These are phyloP conservation scores for Curvularia spicifera DNA, from an alignment of 2,329 filamentous ascomycete species.

Conservation along the genomic window DNA sequence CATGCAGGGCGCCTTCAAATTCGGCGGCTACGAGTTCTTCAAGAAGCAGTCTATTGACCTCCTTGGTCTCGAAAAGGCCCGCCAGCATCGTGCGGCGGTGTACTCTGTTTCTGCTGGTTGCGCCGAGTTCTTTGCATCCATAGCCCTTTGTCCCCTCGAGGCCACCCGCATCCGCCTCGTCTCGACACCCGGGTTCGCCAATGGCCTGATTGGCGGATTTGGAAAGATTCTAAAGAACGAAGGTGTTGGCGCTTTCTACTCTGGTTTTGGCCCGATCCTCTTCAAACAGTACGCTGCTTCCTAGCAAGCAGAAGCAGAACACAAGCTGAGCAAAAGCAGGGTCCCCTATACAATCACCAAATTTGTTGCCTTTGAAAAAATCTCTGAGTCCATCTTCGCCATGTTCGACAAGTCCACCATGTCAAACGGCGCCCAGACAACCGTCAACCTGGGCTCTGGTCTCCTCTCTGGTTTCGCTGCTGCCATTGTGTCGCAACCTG, in stretches of 20 bases:
- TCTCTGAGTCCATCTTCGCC: conserved; percentile 74
- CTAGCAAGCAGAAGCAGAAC: neutral
- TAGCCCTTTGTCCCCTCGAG: conserved; percentile 89
- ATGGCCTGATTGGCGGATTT: conserved; percentile 78
- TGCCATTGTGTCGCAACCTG: conserved; percentile 84
- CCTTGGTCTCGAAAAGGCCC: conserved; percentile 70
- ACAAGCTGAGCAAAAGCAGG: conserved; percentile 55
- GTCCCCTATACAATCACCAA: conserved; percentile 94
- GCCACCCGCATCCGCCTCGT: conserved; percentile 93
- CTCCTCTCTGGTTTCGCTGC: conserved; percentile 86
- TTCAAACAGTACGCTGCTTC: conserved; percentile 49
- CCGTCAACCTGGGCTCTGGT: conserved; percentile 83
- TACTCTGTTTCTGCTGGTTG: conserved; percentile 71
- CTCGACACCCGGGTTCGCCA: conserved; percentile 83
- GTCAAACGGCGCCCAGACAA: conserved; percentile 73
- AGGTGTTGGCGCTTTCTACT: conserved; percentile 86
- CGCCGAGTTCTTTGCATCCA: conserved; percentile 73
- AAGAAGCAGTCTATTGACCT: conserved; percentile 86
- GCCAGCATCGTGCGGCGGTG: conserved; percentile 78
- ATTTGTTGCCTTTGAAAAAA: conserved; percentile 93
- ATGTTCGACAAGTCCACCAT: conserved; percentile 72
- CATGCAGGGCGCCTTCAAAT: conserved; percentile 92
- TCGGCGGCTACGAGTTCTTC: conserved; percentile 95
- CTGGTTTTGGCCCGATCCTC: conserved; percentile 73
- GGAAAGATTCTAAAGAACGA: conserved; percentile 81